Conservation (phyloP, 2,329 filamentous ascomycete species). For the Penicillium capsulatum region DNA sequence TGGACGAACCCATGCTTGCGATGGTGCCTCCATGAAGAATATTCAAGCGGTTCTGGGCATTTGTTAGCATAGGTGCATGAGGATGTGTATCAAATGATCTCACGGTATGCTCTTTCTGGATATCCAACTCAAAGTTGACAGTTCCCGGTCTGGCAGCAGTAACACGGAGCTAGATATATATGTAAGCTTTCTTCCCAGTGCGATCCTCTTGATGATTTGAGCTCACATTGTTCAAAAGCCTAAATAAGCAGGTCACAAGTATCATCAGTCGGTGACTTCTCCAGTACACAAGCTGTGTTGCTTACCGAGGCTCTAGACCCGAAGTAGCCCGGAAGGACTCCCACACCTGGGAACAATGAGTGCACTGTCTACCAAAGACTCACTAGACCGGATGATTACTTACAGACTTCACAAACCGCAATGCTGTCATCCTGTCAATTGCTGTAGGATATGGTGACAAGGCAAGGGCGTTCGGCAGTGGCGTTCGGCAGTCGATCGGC, state of each 20-base stretch:
- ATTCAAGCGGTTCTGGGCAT: constrained; percentile 56
- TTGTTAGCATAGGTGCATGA: constrained; percentile 1
- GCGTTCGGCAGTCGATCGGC: constrained; percentile 10
- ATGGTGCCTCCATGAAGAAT: constrained; percentile 66
- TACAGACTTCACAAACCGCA: constrained; percentile 64
- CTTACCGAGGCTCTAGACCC: constrained; percentile 80
- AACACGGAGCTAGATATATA: constrained; percentile 51
- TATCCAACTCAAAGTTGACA: constrained; percentile 62
- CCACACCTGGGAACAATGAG: constrained; percentile 59
- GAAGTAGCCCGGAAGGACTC: constrained; percentile 82
- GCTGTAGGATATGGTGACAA: constrained; percentile 1
- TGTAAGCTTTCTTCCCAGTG: constrained; percentile 1
- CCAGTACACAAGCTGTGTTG: constrained; percentile 4
- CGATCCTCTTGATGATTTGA: not conserved
- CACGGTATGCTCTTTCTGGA: constrained; percentile 63
- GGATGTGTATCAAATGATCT: constrained; percentile 13
- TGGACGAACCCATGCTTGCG: constrained; percentile 52
- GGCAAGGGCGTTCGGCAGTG: constrained; percentile 4
- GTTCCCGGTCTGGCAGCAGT: constrained; percentile 58
- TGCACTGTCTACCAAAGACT: no score
- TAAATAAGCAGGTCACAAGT: constrained; percentile 4
- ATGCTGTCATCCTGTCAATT: constrained; percentile 45
- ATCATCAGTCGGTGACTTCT: constrained; percentile 8
- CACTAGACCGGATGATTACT: constrained; percentile 26
- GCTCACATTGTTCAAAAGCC: constrained; percentile 17